Evolutionary conservation across 2,329 filamentous ascomycete genomes (phyloP).

Genomic region (Lachnellula occidentalis): DNA sequence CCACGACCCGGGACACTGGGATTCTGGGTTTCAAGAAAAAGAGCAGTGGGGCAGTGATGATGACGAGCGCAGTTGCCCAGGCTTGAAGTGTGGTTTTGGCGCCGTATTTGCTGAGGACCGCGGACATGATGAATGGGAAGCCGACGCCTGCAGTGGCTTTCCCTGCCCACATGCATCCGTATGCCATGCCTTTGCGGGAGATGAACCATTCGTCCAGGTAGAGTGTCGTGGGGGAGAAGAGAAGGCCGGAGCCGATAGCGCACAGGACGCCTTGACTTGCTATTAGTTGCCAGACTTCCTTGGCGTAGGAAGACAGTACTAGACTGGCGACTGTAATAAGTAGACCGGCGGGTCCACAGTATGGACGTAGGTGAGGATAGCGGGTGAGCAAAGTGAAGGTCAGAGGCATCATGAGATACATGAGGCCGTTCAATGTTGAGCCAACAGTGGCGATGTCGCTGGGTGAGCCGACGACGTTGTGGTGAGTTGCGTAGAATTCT

Average conservation of each 20-base stretch:
- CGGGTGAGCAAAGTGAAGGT: constrained; percentile 40
- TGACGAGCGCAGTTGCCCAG: constrained; percentile 46
- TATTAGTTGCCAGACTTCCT: constrained; percentile 49
- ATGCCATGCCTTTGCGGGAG: constrained; percentile 52
- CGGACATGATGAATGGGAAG: constrained; percentile 48
- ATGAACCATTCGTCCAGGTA: constrained; percentile 61
- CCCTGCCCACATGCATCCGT: constrained; percentile 56
- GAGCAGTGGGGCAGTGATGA: constrained; percentile 49
- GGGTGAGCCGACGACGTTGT: constrained; percentile 1
- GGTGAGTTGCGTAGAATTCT: constrained; percentile 50
- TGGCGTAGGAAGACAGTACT: constrained; percentile 49
- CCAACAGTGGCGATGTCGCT: constrained; percentile 13
- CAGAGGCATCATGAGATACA: constrained; percentile 49
- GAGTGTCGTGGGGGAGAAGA: constrained; percentile 50
- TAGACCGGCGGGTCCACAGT: constrained; percentile 36
- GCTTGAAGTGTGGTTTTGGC: constrained; percentile 49
- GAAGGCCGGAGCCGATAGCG: constrained; percentile 49
- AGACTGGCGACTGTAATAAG: constrained; percentile 38
- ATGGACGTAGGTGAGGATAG: constrained; percentile 36
- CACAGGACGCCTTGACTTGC: constrained; percentile 56
- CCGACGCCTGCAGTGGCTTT: constrained; percentile 47
- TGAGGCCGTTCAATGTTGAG: constrained; percentile 40
- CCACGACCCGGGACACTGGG: constrained; percentile 28
- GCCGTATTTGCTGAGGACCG: constrained; percentile 45
- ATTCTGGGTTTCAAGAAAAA: constrained; percentile 52